phyloP scores from a whole-genome alignment of 306 rosid species.

The Lathyrus sativus region DNA sequence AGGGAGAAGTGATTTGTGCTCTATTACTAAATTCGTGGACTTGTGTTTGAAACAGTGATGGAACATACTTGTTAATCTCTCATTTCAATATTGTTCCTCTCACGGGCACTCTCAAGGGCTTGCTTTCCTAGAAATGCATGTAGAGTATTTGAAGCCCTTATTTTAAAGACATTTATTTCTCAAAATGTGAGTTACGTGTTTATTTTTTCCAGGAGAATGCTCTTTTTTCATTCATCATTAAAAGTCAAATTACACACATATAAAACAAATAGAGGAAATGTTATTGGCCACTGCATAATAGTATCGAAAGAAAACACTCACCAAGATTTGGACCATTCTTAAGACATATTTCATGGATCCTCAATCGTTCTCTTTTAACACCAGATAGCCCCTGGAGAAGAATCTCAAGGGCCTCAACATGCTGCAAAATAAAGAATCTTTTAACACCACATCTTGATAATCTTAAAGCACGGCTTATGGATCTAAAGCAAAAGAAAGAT shows the following conservation, averaged over 20 bases:
- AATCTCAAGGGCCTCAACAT: constrained; percentile 95
- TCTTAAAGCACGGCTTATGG: neutral
- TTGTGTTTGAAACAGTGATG: constrained; percentile 10
- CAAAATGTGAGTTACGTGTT: neutral
- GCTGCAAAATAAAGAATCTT: constrained; percentile 50
- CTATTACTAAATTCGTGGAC: constrained; percentile 18
- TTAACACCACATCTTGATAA: neutral
- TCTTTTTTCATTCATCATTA: constrained; percentile 6
- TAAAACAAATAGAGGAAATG: neutral
- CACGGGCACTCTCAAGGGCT: neutral
- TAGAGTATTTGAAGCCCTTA: constrained; percentile 11
- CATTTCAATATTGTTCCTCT: constrained; percentile 12
- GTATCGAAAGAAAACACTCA: constrained; percentile 36
- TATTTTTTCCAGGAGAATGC: neutral
- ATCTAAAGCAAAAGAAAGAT: constrained; percentile 26
- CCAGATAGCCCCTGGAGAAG: constrained; percentile 98
- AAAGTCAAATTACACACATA: neutral
- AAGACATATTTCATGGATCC: constrained; percentile 86
- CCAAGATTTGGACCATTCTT: constrained; percentile 86
- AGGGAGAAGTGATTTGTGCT: too few relatives aligned
- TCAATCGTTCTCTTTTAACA: constrained; percentile 75
- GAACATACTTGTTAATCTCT: constrained; percentile 12
- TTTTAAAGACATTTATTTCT: neutral
- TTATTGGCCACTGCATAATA: neutral
- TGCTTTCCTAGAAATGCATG: constrained; percentile 10